Evolutionary conservation across 2,329 filamentous ascomycete species (phyloP).

Genomic region (Fonsecaea pedrosoi): DNA sequence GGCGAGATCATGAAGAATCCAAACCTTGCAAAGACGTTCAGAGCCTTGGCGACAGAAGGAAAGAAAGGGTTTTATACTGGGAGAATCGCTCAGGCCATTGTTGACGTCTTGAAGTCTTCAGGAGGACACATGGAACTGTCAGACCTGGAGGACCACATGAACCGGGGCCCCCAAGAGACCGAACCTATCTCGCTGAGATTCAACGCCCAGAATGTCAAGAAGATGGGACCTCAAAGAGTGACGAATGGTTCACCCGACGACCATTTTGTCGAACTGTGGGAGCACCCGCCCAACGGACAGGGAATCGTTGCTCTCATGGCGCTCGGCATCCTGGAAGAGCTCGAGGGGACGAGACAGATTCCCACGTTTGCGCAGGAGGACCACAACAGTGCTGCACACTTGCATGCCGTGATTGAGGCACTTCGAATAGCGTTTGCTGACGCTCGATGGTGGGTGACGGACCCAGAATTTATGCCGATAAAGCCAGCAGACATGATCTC

Average conservation of each 20-base stretch:
- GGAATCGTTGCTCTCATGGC: constrained; percentile 95
- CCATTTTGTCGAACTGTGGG: constrained; percentile 77
- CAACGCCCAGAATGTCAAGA: constrained; percentile 65
- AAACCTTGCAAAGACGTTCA: constrained; percentile 79
- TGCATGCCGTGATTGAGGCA: constrained; percentile 87
- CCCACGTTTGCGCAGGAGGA: constrained; percentile 71
- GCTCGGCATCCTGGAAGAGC: constrained; percentile 84
- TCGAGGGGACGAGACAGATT: constrained; percentile 78
- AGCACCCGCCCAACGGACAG: constrained; percentile 95
- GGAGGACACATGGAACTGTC: constrained; percentile 80
- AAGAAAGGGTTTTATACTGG: constrained; percentile 93
- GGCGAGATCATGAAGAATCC: constrained; percentile 92
- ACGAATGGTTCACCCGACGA: constrained; percentile 32
- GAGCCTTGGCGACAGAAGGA: constrained; percentile 75
- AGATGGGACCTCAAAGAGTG: constrained; percentile 53
- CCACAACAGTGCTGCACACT: constrained; percentile 80
- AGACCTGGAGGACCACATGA: constrained; percentile 79
- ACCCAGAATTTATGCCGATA: constrained; percentile 56
- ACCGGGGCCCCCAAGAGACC: constrained; percentile 76
- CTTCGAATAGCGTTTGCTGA: constrained; percentile 91
- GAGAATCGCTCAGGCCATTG: constrained; percentile 77
- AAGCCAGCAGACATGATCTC: constrained; percentile 77
- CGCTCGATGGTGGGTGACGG: constrained; percentile 86
- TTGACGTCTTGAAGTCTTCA: constrained; percentile 75
- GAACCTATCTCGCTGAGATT: constrained; percentile 85